Evolutionary conservation across 352 stramenopile species (phyloP), one percentile per base, ranked within the genome.

Genomic region (Pythium oligandrum): DNA sequence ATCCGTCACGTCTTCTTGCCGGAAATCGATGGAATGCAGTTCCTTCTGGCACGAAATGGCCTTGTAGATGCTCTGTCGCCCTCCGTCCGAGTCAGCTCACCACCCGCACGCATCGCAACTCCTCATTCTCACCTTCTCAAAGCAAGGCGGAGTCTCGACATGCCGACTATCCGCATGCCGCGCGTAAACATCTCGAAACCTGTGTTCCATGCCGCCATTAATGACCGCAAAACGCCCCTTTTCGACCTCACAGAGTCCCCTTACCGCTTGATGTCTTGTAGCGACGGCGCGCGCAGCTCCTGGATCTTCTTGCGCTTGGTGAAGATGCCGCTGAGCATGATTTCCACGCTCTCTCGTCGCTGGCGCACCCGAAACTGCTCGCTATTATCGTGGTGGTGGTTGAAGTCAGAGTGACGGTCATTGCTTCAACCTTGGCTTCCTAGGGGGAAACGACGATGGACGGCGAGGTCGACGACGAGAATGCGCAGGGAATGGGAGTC

Each of bases 11-110:
- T 90, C 78, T 70, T 91, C 78, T 48, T 89, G 75, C 3, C 72
- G 73, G 52, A 90, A 92, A 63, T 93, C 81, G 30, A 88, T 56
- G 4, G 64, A 73, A 45, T 87, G 67, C 6, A 93, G 54, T 38
- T 92, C 78, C 57, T 88, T 88, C 52, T 92, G 83, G 12, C 79
- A 79, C 38, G 83, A 89, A 44, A 93, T 92, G 4, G 81, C 79
- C 55, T 91, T 93, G 63, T 91, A 92, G 48, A 93, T 79, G 47
- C 75, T 90, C 81, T 92, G 10, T 17, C 40, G n/a, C 7, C 7
- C 12, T 17, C 2, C 9, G 31, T 40, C 4, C 17, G 40, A 31
- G 38, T 42, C 12, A 12, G 38, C 38, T 12, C 38, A 42, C 38
- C 7, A 12, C 38, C 38, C 38, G 12, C 12, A 12, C 12, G 7